phyloP scores from a whole-genome alignment of 768 basidiomycete species.

The Collybiopsis confluens region DNA sequence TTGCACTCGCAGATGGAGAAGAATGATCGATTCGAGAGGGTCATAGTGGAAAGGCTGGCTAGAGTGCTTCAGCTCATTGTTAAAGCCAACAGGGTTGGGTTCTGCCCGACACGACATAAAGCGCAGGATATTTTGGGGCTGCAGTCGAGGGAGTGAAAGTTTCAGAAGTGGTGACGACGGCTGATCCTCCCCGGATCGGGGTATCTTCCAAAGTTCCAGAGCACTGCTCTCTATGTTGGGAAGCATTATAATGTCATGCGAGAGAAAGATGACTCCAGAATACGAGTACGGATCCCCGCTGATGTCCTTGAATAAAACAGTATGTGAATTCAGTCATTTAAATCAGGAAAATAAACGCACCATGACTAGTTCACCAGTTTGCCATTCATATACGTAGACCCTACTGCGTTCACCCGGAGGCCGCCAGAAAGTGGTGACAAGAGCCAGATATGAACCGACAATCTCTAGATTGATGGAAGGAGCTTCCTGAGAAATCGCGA shows the following conservation, averaged over 20 bases:
- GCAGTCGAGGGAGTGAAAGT: conserved; percentile 28
- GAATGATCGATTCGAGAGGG: conserved; percentile 26
- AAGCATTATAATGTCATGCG: conserved; percentile 20
- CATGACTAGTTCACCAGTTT: conserved; percentile 28
- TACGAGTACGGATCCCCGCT: conserved; percentile 14
- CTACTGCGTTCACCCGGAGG: conserved; percentile 15
- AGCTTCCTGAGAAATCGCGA: conserved; percentile 17
- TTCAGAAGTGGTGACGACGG: conserved; percentile 16
- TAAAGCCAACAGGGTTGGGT: conserved; percentile 31
- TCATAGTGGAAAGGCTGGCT: conserved; percentile 20
- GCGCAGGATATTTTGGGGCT: conserved; percentile 16
- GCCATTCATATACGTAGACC: conserved; percentile 43
- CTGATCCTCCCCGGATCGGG: conserved; percentile 16
- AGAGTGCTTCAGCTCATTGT: conserved; percentile 5
- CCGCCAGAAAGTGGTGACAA: conserved; percentile 27
- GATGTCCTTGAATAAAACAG: conserved; percentile 13
- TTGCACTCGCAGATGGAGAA: conserved; percentile 27
- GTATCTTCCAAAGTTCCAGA: conserved; percentile 21
- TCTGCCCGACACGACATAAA: conserved; percentile 34
- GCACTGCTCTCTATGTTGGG: conserved; percentile 17
- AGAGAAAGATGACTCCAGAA: conserved; percentile 20
- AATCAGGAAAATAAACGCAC: conserved; percentile 20
- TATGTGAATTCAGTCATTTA: neutral
- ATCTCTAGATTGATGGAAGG: conserved; percentile 40
- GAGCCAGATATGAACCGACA: conserved; percentile 39